phyloP scores from a whole-genome alignment of 805 yeast species.

The Hagleromyces aurorensis region DNA sequence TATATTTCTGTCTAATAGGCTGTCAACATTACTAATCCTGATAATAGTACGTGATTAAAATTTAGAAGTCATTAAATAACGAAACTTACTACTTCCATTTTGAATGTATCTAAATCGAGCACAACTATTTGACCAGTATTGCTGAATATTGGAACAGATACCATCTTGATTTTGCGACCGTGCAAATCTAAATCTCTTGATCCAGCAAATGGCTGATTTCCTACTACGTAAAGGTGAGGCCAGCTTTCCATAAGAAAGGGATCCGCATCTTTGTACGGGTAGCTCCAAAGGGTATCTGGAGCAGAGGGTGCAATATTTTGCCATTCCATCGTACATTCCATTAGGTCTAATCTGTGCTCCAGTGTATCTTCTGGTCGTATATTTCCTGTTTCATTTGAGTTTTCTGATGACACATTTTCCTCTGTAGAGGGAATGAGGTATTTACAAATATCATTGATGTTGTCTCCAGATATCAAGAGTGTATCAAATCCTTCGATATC shows the following conservation, averaged over 20 bases:
- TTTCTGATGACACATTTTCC: conserved; percentile 21
- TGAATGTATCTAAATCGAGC: conserved; percentile 50
- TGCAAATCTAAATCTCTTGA: conserved; percentile 35
- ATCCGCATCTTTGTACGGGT: conserved; percentile 69
- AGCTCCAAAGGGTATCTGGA: conserved; percentile 89
- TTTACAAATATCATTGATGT: conserved; percentile 65
- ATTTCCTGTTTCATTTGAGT: conserved; percentile 14
- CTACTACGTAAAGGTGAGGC: conserved; percentile 82
- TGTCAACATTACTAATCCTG: neutral
- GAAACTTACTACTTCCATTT: conserved; percentile 41
- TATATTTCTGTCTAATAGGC: neutral
- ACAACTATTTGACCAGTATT: conserved; percentile 58
- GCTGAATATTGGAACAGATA: conserved; percentile 66
- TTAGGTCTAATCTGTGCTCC: conserved; percentile 39
- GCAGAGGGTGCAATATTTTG: conserved; percentile 89
- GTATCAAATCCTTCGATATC: conserved; percentile 48
- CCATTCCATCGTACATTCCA: conserved; percentile 71
- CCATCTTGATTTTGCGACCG: conserved; percentile 40
- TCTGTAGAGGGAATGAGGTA: conserved; percentile 44
- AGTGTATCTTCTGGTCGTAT: conserved; percentile 18
- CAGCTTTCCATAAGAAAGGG: conserved; percentile 75
- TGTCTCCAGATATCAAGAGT: conserved; percentile 80
- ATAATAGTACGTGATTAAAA: conserved; percentile 1
- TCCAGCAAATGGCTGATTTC: conserved; percentile 67
- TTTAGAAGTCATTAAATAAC: conserved; percentile 7